Evolutionary conservation across 345 rosid genomes (phyloP).

Genomic region (Corymbia maculata): DNA sequence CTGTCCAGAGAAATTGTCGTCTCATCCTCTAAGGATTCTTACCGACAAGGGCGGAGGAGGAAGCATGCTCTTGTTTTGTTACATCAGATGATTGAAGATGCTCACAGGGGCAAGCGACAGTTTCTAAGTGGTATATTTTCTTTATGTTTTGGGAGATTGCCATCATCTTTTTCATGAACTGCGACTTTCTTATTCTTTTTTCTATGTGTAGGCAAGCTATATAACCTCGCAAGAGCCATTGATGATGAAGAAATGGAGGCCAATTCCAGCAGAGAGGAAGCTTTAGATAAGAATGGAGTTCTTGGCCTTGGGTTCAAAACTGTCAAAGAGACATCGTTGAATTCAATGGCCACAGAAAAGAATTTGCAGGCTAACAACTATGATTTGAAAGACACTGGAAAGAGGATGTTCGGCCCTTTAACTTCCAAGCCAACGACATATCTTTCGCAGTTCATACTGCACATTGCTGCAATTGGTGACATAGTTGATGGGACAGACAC

Average conservation of each 20-base stretch:
- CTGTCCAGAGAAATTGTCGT: constrained; percentile 52
- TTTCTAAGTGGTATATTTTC: constrained; percentile 74
- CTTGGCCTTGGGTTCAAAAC: constrained; percentile 86
- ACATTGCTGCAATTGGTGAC: constrained; percentile 96
- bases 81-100: constrained; percentile 97
- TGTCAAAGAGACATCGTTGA: constrained; percentile 30
- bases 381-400: constrained; percentile 67
- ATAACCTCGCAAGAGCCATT: constrained; percentile 92
- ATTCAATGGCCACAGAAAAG: constrained; percentile 35
- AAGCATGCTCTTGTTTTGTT: constrained; percentile 88
- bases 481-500: constrained; percentile 98
- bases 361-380: constrained; percentile 34
- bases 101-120: constrained; percentile 93
- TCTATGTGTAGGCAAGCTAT: constrained; percentile 69
- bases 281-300: constrained; percentile 62
- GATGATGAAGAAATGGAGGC: constrained; percentile 81
- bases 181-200: constrained; percentile 4
- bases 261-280: constrained; percentile 36
- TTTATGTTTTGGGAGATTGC: not conserved
- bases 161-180: not conserved
- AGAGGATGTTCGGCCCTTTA: constrained; percentile 70
- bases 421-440: constrained; percentile 77
- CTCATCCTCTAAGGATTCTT: constrained; percentile 57
- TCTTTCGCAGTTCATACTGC: constrained; percentile 86
- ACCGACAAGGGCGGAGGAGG: constrained; percentile 71